Evolutionary conservation across 2,329 filamentous ascomycete genomes (phyloP).

Genomic region (Orbilia quercus): DNA sequence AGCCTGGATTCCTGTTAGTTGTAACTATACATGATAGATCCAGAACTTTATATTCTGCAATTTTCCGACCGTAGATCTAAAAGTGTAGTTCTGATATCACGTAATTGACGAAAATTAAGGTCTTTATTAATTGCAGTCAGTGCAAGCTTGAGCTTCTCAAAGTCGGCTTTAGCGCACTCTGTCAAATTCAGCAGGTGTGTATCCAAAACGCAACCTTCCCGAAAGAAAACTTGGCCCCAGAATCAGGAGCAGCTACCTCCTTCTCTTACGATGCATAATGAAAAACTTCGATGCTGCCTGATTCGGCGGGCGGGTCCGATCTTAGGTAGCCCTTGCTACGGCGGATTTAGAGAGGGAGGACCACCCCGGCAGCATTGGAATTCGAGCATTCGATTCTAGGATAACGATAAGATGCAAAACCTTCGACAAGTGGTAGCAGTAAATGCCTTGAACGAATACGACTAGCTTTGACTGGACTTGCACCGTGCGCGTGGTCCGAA

Average conservation of each 20-base stretch:
- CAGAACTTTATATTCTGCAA: no score
- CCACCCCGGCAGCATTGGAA: not conserved
- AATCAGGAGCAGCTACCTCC: slow-evolving; percentile 9
- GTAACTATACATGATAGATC: slow-evolving; percentile 13
- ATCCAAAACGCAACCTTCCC: slow-evolving; percentile 37
- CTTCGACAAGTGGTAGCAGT: not conserved
- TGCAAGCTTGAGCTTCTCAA: no score
- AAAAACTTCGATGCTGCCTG: slow-evolving; percentile 19
- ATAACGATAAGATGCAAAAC: slow-evolving; percentile 23
- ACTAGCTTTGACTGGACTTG: not conserved
- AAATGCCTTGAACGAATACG: not conserved
- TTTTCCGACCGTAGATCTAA: no score
- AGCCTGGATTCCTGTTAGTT: slow-evolving; percentile 4
- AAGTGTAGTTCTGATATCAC: no score
- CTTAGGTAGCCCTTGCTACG: not conserved
- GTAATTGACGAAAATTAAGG: no score
- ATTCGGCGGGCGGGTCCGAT: not conserved
- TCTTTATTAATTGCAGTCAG: no score
- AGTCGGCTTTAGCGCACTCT: no score
- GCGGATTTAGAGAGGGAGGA: not conserved
- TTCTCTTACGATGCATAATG: not conserved
- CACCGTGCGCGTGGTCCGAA: slow-evolving; percentile 1
- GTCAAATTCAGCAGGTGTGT: slow-evolving; percentile 44
- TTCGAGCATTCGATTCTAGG: no score
- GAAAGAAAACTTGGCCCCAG: slow-evolving; percentile 8